Conservation (phyloP, 352 stramenopile species). For the Phytopythium sindhum region DNA sequence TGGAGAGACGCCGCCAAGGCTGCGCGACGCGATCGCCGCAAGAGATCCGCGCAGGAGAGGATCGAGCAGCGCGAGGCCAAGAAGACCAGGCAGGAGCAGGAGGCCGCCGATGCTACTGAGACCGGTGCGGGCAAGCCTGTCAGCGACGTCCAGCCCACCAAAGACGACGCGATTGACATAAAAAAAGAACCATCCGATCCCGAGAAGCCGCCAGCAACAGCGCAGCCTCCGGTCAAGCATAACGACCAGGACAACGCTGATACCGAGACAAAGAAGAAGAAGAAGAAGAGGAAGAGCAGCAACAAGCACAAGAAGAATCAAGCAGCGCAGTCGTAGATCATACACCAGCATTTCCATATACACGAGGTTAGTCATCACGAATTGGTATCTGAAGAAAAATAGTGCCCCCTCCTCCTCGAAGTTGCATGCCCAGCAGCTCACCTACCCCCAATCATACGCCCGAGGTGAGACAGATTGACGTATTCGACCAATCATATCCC, state of each 20-base stretch:
- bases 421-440: background rate
- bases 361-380: too few species aligned
- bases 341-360: background rate
- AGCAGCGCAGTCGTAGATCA: background rate
- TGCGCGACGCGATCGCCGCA: constrained; percentile 51
- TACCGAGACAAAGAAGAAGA: background rate
- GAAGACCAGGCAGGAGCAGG: constrained; percentile 19
- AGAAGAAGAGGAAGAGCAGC: constrained; percentile 1
- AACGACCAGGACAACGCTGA: too few species aligned
- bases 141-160: background rate
- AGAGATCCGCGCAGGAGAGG: constrained; percentile 50
- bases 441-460: background rate
- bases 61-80: constrained; percentile 36
- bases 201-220: background rate
- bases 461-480: background rate
- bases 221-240: background rate
- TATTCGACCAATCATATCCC: constrained; percentile 1
- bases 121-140: background rate
- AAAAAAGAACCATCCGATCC: background rate
- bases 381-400: too few species aligned
- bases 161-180: background rate
- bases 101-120: background rate
- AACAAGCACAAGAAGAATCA: background rate
- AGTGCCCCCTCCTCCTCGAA: background rate
- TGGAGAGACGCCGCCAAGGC: constrained; percentile 69